phyloP scores from a whole-genome alignment of 2,329 filamentous ascomycete genomes.

The Teratosphaeria gauchensis region DNA sequence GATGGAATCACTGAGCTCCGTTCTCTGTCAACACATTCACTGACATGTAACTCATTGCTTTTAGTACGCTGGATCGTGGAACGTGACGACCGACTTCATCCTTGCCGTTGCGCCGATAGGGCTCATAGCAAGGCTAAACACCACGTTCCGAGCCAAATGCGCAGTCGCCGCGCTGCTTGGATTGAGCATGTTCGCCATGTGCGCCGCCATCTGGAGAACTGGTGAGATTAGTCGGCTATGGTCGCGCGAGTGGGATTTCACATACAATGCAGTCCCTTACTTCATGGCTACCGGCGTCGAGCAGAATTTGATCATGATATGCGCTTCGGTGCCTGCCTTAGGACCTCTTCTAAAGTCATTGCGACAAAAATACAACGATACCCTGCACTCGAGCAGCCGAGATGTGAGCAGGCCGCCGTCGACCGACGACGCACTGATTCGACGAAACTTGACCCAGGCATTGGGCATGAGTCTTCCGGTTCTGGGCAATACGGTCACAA shows the following conservation, averaged over 20 bases:
- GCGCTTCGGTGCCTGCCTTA: background rate
- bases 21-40: no score
- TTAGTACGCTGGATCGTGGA: background rate
- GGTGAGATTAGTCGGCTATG: background rate
- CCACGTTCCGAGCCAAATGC: background rate
- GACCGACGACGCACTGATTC: background rate
- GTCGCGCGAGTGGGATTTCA: background rate
- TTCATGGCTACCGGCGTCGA: background rate
- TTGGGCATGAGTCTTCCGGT: background rate
- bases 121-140: background rate
- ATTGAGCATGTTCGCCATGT: background rate
- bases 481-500: background rate
- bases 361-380: background rate
- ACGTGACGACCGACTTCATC: background rate
- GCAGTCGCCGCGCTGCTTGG: background rate
- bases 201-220: background rate
- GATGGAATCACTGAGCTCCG: no score
- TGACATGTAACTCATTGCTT: no score
- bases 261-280: background rate
- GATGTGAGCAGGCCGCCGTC: background rate
- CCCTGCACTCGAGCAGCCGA: background rate
- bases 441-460: background rate
- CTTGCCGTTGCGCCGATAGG: background rate
- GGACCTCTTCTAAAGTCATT: background rate
- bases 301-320: background rate